phyloP scores from a whole-genome alignment of 176 grass and related monocot genomes.

The Musa acuminata region DNA sequence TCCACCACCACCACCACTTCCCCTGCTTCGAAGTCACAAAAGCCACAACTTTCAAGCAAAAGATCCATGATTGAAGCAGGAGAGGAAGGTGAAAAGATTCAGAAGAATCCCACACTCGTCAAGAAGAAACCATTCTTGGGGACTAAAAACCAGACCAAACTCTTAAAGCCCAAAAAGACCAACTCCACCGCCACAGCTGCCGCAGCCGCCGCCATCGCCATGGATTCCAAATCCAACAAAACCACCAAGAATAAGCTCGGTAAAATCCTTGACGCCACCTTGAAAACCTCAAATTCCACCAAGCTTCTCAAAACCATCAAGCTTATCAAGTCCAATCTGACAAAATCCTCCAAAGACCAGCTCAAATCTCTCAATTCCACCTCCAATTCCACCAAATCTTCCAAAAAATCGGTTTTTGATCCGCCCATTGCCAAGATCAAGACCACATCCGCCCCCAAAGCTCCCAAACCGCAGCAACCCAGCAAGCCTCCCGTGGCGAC shows the following conservation, averaged over 20 bases:
- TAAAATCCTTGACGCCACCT: slow-evolving; percentile 8
- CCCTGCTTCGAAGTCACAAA: slow-evolving; percentile 33
- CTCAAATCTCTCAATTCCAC: neutral
- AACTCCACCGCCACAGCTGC: slow-evolving; percentile 27
- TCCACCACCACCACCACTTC: neutral
- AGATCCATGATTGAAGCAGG: slow-evolving; percentile 32
- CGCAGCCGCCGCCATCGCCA: neutral
- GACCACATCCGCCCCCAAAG: neutral
- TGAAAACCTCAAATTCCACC: slow-evolving; percentile 25
- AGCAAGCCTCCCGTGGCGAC: neutral
- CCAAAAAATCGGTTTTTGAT: slow-evolving; percentile 29
- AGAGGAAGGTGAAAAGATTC: slow-evolving; percentile 4
- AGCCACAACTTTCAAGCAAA: slow-evolving; percentile 21
- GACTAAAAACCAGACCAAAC: slow-evolving; percentile 62
- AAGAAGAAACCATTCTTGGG: slow-evolving; percentile 29
- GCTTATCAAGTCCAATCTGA: slow-evolving; percentile 42
- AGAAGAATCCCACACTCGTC: slow-evolving; percentile 6
- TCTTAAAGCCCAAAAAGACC: slow-evolving; percentile 55
- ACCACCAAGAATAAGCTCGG: slow-evolving; percentile 33
- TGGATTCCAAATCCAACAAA: neutral
- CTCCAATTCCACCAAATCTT: slow-evolving; percentile 19
- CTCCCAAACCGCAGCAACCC: neutral
- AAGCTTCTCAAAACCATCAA: slow-evolving; percentile 35
- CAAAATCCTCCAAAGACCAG: slow-evolving; percentile 34
- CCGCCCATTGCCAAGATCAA: slow-evolving; percentile 1